These are phyloP conservation scores for Hansenula lynferdii DNA, from an alignment of 1,139 yeast genomes.

Conservation along the genomic window DNA sequence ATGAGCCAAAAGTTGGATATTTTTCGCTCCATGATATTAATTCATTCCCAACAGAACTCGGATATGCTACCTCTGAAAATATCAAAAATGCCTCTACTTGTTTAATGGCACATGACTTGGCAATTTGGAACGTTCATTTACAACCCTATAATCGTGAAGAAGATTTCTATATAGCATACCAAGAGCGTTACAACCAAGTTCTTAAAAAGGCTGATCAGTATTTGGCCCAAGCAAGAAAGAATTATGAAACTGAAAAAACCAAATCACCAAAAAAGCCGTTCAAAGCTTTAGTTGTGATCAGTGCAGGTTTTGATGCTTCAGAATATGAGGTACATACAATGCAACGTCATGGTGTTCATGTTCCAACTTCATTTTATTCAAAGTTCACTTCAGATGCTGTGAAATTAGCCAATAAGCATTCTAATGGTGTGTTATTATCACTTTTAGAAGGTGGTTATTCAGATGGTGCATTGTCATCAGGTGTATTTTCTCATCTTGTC, in stretches of 20 bases:
- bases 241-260: constrained; percentile 29
- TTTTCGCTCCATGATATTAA: constrained; percentile 83
- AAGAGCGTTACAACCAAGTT: constrained; percentile 54
- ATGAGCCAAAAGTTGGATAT: constrained; percentile 68
- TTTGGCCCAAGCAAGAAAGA: constrained; percentile 44
- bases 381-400: constrained; percentile 71
- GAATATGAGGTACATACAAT: constrained; percentile 77
- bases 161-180: constrained; percentile 64
- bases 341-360: constrained; percentile 84
- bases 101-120: constrained; percentile 72
- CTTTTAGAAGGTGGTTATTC: constrained; percentile 86
- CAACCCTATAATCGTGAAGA: constrained; percentile 56
- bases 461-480: constrained; percentile 78
- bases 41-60: constrained; percentile 81
- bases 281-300: constrained; percentile 65
- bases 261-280: constrained; percentile 36
- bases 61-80: constrained; percentile 68
- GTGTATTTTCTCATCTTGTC: constrained; percentile 72
- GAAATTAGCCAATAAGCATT: constrained; percentile 54
- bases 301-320: constrained; percentile 89
- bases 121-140: constrained; percentile 83
- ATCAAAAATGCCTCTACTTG: constrained; percentile 79
- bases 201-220: constrained; percentile 68
- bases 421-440: constrained; percentile 62
- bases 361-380: constrained; percentile 78